Percentiles rank a stretch among this genome's conserved stretches.
Conservation (phyloP, 2,329 filamentous ascomycete genomes). For the Cercospora beticola region DNA sequence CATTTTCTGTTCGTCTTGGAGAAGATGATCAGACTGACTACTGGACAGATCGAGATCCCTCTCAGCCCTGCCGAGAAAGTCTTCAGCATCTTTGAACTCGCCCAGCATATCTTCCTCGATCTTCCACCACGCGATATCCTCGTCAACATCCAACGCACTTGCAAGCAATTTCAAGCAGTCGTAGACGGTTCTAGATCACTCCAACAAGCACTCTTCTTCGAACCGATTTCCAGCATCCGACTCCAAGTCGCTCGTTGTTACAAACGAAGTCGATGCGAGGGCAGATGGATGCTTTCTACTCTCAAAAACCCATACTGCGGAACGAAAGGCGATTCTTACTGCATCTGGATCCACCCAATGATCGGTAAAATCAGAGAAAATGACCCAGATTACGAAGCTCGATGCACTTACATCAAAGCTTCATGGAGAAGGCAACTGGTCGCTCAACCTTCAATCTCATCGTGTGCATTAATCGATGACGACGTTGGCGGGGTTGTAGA, state of each 20-base stretch:
- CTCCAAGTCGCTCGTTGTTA: not conserved
- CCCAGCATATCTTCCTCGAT: conserved; percentile 30
- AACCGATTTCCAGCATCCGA: not conserved
- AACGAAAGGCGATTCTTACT: not conserved
- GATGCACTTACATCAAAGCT: not conserved
- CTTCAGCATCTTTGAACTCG: conserved; percentile 30
- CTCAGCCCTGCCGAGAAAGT: not conserved
- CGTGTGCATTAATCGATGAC: not conserved
- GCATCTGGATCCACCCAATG: not conserved
- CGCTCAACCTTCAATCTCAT: conserved; percentile 4
- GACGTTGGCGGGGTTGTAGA: not conserved
- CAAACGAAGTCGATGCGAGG: not conserved
- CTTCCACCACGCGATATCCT: conserved; percentile 14
- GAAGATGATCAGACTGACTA: not conserved
- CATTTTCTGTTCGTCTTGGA: too few species aligned
- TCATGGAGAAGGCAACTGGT: conserved; percentile 10
- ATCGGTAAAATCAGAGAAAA: not conserved
- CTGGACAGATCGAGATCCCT: not conserved
- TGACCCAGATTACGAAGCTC: not conserved
- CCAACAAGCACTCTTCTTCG: conserved; percentile 19
- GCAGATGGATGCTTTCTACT: not conserved
- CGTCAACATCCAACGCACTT: conserved; percentile 16
- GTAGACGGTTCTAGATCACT: conserved; percentile 9
- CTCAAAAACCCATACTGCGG: not conserved
- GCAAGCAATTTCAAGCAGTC: conserved; percentile 15